Evolutionary conservation across 1,284 basidiomycete genomes (phyloP).

Genomic region (Fomitopsis palustris): DNA sequence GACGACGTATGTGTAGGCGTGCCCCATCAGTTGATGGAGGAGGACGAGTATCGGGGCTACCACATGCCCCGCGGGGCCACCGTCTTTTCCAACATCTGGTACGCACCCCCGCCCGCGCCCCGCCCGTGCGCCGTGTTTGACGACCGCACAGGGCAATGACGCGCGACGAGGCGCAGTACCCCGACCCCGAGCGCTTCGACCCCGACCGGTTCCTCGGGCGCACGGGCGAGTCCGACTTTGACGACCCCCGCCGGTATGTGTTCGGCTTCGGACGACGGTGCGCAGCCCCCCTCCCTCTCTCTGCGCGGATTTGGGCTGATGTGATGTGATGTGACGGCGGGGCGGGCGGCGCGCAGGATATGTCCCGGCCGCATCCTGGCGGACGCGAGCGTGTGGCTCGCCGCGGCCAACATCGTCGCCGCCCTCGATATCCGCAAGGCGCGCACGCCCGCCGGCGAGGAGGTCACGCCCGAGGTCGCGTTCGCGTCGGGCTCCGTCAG

Average conservation of each 20-base stretch:
- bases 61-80: slow-evolving; percentile 42
- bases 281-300: not conserved
- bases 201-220: slow-evolving; percentile 18
- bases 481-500: slow-evolving; percentile 13
- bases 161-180: slow-evolving; percentile 16
- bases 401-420: slow-evolving; percentile 16
- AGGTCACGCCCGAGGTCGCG: slow-evolving; percentile 15
- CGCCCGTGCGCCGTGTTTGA: not conserved
- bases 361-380: slow-evolving; percentile 22
- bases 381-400: slow-evolving; percentile 21
- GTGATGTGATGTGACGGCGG: no score
- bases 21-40: slow-evolving; percentile 46
- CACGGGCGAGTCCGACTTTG: slow-evolving; percentile 10
- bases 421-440: slow-evolving; percentile 20
- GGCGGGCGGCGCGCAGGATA: no score
- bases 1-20: slow-evolving; percentile 26
- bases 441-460: slow-evolving; percentile 13
- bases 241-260: slow-evolving; percentile 11
- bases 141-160: slow-evolving; percentile 13
- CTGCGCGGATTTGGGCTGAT: not conserved
- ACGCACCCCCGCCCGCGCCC: not conserved
- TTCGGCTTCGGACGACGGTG: slow-evolving; percentile 25
- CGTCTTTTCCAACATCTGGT: slow-evolving; percentile 49
- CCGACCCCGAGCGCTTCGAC: slow-evolving; percentile 16
- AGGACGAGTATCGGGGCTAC: slow-evolving; percentile 46